Base-by-base conservation (phyloP, 768 basidiomycete genomes). In the Psilocybe cyanescens region DNA sequence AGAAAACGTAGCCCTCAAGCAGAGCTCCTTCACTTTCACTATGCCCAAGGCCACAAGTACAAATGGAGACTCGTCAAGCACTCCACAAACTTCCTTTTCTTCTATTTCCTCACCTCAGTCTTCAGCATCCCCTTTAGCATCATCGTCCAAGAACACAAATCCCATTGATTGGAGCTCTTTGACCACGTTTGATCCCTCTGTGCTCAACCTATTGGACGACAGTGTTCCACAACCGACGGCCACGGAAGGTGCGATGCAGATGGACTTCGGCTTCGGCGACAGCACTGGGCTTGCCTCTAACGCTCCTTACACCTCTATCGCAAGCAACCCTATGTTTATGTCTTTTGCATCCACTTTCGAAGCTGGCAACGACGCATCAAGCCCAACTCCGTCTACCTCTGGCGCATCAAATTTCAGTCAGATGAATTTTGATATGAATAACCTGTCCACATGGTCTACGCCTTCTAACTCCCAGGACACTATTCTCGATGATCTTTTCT, bases 1-100 rank as follows among this genome's bases (percentile, higher is more conserved):
- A 58, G 95, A 98, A 78, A 97, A 96, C 64, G 75, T 93, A 57
- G 76, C 86, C 54, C 84, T 97, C 67, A 95, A 92, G 74, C 86
- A 93, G 70, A 75, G 84, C 0, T 80, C 89, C 2, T 98, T 97
- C 74, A 96, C 94, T 1, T 97, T 97, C 70, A 75, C 86, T 1
- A 83, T 95, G 46, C 90, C 93, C 12, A 79, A 79, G 59, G 62
- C 67, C 55, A 65, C 70, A 6, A 44, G 58, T 41, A 17, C 55
- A 35, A 50, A 45, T 59, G 46, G 41, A 65, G 62, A 68, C 11
- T 61, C 65, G 44, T 61, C 60, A 61, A 68, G 39, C 53, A 54
- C 59, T 41, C 60, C 53, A 41, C 68, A 65, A 60, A 67, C 58
- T 48, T 46, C 59, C 57, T 65, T 63, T 46, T 59, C 62, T 62